A percentile compares a stretch with the other conserved stretches of the same genome.
Conservation (phyloP, 129 eudicot species). For the Cynara cardunculus region DNA sequence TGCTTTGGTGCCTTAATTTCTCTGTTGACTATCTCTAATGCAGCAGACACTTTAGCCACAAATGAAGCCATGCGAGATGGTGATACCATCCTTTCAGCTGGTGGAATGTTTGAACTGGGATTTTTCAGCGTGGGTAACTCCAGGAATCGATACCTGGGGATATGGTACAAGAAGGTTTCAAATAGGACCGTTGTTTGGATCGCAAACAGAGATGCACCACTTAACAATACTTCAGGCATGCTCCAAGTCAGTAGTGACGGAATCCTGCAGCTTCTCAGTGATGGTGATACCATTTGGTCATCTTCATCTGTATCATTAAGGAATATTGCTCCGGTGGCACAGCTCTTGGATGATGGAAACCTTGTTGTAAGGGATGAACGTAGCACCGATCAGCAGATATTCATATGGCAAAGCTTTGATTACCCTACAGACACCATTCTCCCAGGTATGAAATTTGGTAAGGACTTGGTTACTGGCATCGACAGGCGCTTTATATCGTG, state of each 20-base stretch:
- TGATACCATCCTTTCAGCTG: not conserved
- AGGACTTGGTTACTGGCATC: constrained; percentile 15
- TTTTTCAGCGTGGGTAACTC: constrained; percentile 24
- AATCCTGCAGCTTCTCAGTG: not conserved
- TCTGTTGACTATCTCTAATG: not conserved
- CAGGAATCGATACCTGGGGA: constrained; percentile 17
- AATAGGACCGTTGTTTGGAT: constrained; percentile 23
- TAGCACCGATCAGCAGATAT: not conserved
- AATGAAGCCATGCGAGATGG: not conserved
- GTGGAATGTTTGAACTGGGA: constrained; percentile 18
- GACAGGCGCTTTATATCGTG: constrained; percentile 14
- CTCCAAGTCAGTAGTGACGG: constrained; percentile 2
- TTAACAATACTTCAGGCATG: constrained; percentile 2
- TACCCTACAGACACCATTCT: constrained; percentile 25
- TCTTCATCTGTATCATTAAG: not conserved
- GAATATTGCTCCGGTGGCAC: constrained; percentile 3
- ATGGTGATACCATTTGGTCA: constrained; percentile 17
- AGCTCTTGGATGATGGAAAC: constrained; percentile 16
- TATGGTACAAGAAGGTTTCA: not conserved
- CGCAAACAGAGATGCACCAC: constrained; percentile 21
- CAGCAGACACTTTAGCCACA: not conserved
- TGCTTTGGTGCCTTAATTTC: not conserved
- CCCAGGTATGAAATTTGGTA: constrained; percentile 36
- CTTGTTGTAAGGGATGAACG: constrained; percentile 14
- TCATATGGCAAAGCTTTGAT: not conserved